phyloP scores from a whole-genome alignment of 2,329 filamentous ascomycete genomes.

The Claviceps sp. region DNA sequence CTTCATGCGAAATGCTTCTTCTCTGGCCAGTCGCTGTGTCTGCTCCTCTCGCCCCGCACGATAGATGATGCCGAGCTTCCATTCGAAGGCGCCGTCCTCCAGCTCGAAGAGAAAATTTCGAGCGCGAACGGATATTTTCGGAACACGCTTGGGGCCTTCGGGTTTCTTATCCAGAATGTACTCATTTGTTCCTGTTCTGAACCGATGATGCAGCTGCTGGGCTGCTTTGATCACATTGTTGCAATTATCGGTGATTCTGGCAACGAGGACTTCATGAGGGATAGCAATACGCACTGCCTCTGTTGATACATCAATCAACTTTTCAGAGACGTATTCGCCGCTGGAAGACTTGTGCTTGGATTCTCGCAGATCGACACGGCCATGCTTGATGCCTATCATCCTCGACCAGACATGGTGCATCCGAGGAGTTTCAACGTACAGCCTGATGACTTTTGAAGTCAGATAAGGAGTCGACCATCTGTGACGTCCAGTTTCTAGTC shows the following conservation, averaged over 20 bases:
- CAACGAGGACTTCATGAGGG: slow-evolving; percentile 80
- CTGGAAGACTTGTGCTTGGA: slow-evolving; percentile 52
- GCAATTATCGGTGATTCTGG: slow-evolving; percentile 86
- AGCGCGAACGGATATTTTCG: slow-evolving; percentile 70
- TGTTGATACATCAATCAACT: slow-evolving; percentile 67
- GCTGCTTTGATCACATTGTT: slow-evolving; percentile 78
- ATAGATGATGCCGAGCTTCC: slow-evolving; percentile 92
- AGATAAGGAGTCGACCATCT: slow-evolving; percentile 79
- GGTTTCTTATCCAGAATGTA: slow-evolving; percentile 79
- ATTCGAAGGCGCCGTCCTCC: slow-evolving; percentile 93
- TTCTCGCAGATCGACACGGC: slow-evolving; percentile 69
- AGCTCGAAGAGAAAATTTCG: slow-evolving; percentile 80
- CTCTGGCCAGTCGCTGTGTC: slow-evolving; percentile 74
- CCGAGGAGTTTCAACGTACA: slow-evolving; percentile 79
- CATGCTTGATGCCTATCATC: slow-evolving; percentile 68
- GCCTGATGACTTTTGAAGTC: slow-evolving; percentile 60
- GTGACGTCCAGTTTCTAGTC: slow-evolving; percentile 69
- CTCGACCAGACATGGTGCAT: slow-evolving; percentile 77
- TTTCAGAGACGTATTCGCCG: slow-evolving; percentile 53
- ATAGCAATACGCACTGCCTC: slow-evolving; percentile 82
- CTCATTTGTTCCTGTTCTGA: slow-evolving; percentile 75
- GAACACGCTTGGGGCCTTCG: slow-evolving; percentile 73
- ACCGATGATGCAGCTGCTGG: slow-evolving; percentile 84
- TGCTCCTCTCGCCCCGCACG: slow-evolving; percentile 80
- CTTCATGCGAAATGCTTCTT: slow-evolving; percentile 82